Percentiles rank a stretch among this genome's conserved stretches.
These are phyloP conservation scores for Stachybotrys chlorohalonatus DNA, from an alignment of 2,329 filamentous ascomycete species.

Conservation along the genomic window DNA sequence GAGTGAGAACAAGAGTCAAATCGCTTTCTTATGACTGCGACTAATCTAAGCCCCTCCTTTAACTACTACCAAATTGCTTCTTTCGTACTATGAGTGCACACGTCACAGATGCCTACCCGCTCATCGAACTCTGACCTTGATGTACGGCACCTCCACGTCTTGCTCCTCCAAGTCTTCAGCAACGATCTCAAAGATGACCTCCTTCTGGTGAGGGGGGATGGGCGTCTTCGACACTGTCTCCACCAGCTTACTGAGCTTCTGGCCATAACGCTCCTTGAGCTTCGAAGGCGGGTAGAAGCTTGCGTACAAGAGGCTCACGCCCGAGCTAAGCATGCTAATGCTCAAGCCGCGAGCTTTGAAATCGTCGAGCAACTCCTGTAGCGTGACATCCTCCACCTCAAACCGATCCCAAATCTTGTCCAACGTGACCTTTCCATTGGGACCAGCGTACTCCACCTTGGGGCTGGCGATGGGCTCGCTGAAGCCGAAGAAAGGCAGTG, in stretches of 20 bases:
- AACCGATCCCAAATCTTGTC: slow-evolving; percentile 99
- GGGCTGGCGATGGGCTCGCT: slow-evolving; percentile 92
- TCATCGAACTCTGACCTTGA: slow-evolving; percentile 67
- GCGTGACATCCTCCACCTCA: slow-evolving; percentile 76
- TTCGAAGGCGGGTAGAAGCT: slow-evolving; percentile 76
- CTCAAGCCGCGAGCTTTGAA: slow-evolving; percentile 75
- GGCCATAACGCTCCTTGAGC: slow-evolving; percentile 69
- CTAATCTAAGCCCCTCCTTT: no score
- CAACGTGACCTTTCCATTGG: slow-evolving; percentile 68
- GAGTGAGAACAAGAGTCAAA: no score
- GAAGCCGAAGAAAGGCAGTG: slow-evolving; percentile 95
- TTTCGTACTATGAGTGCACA: no score
- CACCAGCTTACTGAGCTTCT: slow-evolving; percentile 84
- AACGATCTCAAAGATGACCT: slow-evolving; percentile 93
- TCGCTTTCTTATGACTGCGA: no score
- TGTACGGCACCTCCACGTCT: slow-evolving; percentile 94
- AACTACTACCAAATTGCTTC: no score
- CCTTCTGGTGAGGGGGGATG: slow-evolving; percentile 84
- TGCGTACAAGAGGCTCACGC: slow-evolving; percentile 88
- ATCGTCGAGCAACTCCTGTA: slow-evolving; percentile 72
- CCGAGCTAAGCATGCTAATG: slow-evolving; percentile 93
- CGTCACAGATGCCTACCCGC: not conserved
- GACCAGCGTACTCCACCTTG: slow-evolving; percentile 81
- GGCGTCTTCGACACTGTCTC: slow-evolving; percentile 87
- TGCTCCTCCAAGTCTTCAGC: slow-evolving; percentile 82